Base-by-base conservation (phyloP, 1,284 basidiomycete species). In the Hypsizygus ulmarius region DNA sequence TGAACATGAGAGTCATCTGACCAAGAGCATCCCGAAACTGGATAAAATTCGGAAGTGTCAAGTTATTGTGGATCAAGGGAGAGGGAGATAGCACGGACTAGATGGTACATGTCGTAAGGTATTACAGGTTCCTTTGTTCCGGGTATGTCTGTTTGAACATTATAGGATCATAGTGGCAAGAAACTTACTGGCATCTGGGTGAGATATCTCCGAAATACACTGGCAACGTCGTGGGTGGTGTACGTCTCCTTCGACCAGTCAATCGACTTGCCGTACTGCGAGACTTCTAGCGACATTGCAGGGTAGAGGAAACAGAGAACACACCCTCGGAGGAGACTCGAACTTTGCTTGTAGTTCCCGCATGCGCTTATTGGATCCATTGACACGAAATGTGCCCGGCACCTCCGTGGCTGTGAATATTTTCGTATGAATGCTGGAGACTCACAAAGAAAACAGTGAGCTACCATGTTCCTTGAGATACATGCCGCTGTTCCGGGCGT, bases 181-280 rank as follows among this genome's bases (percentile, higher is more conserved):
- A 51, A 45, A 41, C 87, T 64, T 60, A 93, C 93, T 28, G 96
- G 94, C 89, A 98, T 93, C 63, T 90, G 89, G 5, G 95, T 98
- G 51, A 99, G 82, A 69, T 94, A 99, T 70, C 96, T 77, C 50
- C 96, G 81, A 63, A 99, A 91, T 44, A 99, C 93, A 59, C 91
- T 96, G 14, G 96, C 96, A 41, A 97, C 93, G 65, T 99, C 96
- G 67, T 99, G 96, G 2, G 94, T 82, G 28, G 89, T 97, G 68
- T 88, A 98, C 15, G 78, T 77, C 58, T 90, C 83, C 49, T 79
- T 73, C 61, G 83, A 84, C 94, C 95, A 98, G 59, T 96, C 89
- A 28, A 99, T 74, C 49, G 86, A 81, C 66, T 96, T 96, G 53
- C 96, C 97, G 62, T 93, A 98, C 90, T 94, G 59, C 33, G n/a